Conservation (phyloP, 1,284 basidiomycete genomes). For the Sphaerobolus stellatus region DNA sequence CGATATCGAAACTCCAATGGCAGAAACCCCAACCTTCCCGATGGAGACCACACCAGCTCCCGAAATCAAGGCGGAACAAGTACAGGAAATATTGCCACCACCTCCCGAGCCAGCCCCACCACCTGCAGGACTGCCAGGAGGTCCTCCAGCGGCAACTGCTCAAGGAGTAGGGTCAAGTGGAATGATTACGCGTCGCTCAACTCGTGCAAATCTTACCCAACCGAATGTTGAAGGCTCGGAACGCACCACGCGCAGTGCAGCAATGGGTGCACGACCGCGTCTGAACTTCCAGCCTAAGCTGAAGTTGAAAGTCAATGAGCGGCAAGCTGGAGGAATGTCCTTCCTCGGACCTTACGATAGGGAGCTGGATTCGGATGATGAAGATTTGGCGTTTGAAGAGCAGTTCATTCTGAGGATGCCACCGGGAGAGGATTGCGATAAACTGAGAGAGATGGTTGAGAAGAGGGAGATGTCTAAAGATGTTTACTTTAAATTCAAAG, state of each 20-base stretch:
- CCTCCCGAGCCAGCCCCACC: no score
- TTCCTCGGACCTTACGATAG: slow-evolving; percentile 89
- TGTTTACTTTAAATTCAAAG: slow-evolving; percentile 99
- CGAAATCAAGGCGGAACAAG: no score
- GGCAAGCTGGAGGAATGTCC: slow-evolving; percentile 73
- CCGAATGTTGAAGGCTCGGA: slow-evolving; percentile 9
- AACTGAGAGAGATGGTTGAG: slow-evolving; percentile 77
- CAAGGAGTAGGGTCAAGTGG: no score
- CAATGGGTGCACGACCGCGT: slow-evolving; percentile 56
- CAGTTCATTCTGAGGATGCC: slow-evolving; percentile 95
- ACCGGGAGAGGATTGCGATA: slow-evolving; percentile 77
- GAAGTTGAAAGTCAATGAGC: slow-evolving; percentile 69
- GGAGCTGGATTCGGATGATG: slow-evolving; percentile 92
- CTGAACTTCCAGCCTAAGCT: slow-evolving; percentile 84
- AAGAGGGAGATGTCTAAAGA: slow-evolving; percentile 79
- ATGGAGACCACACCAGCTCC: no score
- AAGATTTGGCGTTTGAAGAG: slow-evolving; percentile 95
- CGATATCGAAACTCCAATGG: no score
- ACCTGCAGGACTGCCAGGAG: no score
- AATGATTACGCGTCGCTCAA: slow-evolving; percentile 9
- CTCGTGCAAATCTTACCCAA: slow-evolving; percentile 2
- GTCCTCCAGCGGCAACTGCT: no score
- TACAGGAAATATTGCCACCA: no score
- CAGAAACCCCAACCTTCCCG: no score
- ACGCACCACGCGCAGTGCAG: slow-evolving; percentile 39